Evolutionary conservation across 495 filamentous ascomycete species (phyloP).

Genomic region (Polyplosphaeria fusca): DNA sequence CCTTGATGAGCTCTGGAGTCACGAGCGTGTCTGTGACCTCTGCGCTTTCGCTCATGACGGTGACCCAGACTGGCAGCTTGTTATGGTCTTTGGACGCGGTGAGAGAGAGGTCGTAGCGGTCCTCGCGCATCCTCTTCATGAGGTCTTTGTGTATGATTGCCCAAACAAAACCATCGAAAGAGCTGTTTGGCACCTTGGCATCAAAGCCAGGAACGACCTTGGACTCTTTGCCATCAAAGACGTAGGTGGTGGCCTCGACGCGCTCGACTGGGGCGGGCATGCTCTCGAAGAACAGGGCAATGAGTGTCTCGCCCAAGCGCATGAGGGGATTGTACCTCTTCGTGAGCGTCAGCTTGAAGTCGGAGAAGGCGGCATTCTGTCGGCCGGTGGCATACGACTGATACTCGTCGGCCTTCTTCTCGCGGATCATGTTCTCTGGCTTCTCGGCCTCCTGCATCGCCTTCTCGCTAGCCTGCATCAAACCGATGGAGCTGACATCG

Average conservation of each 20-base stretch:
- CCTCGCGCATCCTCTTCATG: constrained; percentile 86
- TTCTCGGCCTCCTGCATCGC: constrained; percentile 38
- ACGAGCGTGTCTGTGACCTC: constrained; percentile 88
- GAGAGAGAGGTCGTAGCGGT: constrained; percentile 90
- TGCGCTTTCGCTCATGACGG: constrained; percentile 93
- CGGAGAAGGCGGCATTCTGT: constrained; percentile 87
- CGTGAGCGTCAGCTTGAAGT: constrained; percentile 73
- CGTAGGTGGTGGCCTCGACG: constrained; percentile 70
- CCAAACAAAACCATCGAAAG: constrained; percentile 89
- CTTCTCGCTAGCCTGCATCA: constrained; percentile 38
- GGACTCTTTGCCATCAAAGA: constrained; percentile 89
- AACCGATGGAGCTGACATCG: constrained; percentile 46
- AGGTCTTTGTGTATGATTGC: constrained; percentile 91
- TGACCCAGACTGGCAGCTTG: constrained; percentile 88
- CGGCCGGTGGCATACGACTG: constrained; percentile 87
- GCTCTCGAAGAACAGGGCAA: constrained; percentile 78
- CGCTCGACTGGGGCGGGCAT: constrained; percentile 64
- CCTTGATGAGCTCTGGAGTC: constrained; percentile 77
- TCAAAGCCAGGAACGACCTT: constrained; percentile 61
- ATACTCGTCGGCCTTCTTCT: constrained; percentile 81
- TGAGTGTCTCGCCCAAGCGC: constrained; percentile 61
- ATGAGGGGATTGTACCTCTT: constrained; percentile 89
- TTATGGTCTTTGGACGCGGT: constrained; percentile 86
- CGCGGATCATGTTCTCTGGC: constrained; percentile 67
- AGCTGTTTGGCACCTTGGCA: constrained; percentile 61